Conservation (phyloP, 1,139 yeast species). For the Taiozyma sp. region DNA sequence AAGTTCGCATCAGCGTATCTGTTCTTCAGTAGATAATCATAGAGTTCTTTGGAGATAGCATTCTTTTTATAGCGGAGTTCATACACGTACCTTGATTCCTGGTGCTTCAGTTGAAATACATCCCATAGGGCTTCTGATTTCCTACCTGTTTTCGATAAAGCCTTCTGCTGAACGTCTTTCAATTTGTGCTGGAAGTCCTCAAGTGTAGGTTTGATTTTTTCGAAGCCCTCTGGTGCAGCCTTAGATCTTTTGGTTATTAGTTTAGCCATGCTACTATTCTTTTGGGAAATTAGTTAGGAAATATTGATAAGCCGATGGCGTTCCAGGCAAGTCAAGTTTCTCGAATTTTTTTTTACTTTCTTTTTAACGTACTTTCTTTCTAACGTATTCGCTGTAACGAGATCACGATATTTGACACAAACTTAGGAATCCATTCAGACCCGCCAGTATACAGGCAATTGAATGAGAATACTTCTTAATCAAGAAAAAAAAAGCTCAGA, state of each 20-base stretch:
- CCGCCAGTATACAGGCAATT: too few species aligned
- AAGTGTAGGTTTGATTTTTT: slow-evolving; percentile 68
- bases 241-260: slow-evolving; percentile 35
- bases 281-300: background rate
- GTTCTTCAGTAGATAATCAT: slow-evolving; percentile 70
- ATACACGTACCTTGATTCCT: slow-evolving; percentile 72
- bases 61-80: slow-evolving; percentile 68
- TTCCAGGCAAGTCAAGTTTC: too few species aligned
- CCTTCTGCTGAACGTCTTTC: slow-evolving; percentile 48
- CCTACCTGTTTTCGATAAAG: slow-evolving; percentile 27
- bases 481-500: background rate
- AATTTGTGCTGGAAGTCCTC: slow-evolving; percentile 55
- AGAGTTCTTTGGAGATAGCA: slow-evolving; percentile 63
- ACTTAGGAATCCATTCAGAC: too few species aligned
- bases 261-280: slow-evolving; percentile 18
- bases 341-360: too few species aligned
- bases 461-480: background rate
- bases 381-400: too few species aligned
- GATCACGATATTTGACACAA: too few species aligned
- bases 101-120: slow-evolving; percentile 65
- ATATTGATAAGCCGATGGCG: background rate
- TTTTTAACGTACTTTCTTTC: too few species aligned
- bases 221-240: slow-evolving; percentile 72
- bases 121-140: slow-evolving; percentile 68
- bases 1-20: slow-evolving; percentile 64